These are phyloP conservation scores for Venturia aucupariae DNA, from an alignment of 2,329 filamentous ascomycete genomes.

Conservation along the genomic window DNA sequence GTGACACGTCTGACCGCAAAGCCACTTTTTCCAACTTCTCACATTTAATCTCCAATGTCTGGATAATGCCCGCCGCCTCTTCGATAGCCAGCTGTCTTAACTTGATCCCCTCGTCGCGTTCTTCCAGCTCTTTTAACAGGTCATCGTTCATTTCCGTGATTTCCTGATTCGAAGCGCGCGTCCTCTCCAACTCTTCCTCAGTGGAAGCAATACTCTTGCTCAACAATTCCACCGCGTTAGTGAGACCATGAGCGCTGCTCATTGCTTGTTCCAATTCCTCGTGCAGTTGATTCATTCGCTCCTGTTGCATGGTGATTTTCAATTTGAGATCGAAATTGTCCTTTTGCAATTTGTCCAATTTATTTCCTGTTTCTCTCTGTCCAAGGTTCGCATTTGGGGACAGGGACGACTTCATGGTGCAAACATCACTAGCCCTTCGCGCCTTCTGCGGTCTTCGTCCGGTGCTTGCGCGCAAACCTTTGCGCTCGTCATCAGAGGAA, in stretches of 20 bases:
- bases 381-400: slow-evolving; percentile 8
- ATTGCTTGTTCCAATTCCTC: slow-evolving; percentile 12
- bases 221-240: slow-evolving; percentile 5
- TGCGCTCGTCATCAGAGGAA: slow-evolving; percentile 11
- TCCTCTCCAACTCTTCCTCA: slow-evolving; percentile 10
- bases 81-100: slow-evolving; percentile 14
- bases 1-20: neutral
- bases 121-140: slow-evolving; percentile 13
- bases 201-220: neutral
- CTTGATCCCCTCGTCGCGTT: slow-evolving; percentile 10
- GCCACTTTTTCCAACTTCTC: neutral
- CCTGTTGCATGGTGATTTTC: slow-evolving; percentile 12
- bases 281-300: slow-evolving; percentile 11
- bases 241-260: neutral
- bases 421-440: slow-evolving; percentile 13
- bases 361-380: slow-evolving; percentile 6
- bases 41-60: slow-evolving; percentile 7
- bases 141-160: slow-evolving; percentile 14
- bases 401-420: neutral
- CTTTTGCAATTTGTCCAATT: slow-evolving; percentile 14
- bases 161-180: slow-evolving; percentile 11
- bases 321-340: slow-evolving; percentile 15
- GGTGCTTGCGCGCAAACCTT: neutral
- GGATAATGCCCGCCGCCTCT: slow-evolving; percentile 16
- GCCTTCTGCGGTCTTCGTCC: slow-evolving; percentile 4